Percentiles rank a stretch among this genome's conserved stretches.
Conservation (phyloP, 257 asterid species). For the Linaria vulgaris region DNA sequence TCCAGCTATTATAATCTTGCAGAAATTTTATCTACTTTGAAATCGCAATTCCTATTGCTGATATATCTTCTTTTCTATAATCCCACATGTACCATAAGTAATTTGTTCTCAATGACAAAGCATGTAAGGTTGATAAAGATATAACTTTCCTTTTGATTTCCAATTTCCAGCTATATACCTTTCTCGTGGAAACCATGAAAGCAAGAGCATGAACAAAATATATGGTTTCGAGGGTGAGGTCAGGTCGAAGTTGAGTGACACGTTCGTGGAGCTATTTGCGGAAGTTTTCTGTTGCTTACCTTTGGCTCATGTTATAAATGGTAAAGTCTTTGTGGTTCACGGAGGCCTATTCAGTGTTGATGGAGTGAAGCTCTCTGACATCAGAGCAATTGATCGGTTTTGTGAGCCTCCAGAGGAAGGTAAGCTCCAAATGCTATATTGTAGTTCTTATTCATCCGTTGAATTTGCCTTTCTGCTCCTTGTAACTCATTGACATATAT, state of each 20-base stretch:
- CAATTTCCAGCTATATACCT: constrained; percentile 81
- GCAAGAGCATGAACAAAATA: constrained; percentile 98
- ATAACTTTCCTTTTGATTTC: neutral
- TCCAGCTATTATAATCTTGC: neutral
- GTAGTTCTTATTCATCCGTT: constrained; percentile 12
- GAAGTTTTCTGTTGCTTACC: constrained; percentile 98
- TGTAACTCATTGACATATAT: constrained; percentile 1
- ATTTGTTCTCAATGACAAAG: constrained; percentile 6
- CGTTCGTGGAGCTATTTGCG: constrained; percentile 90
- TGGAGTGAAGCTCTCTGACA: constrained; percentile 94
- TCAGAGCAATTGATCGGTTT: constrained; percentile 83
- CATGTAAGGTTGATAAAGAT: constrained; percentile 28
- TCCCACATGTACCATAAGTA: neutral
- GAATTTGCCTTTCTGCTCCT: constrained; percentile 9
- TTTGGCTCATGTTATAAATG: constrained; percentile 85
- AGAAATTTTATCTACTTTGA: too few relatives aligned
- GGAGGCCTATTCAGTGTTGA: constrained; percentile 99
- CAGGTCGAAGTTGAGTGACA: constrained; percentile 82
- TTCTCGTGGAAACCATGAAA: constrained; percentile 96
- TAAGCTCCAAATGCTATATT: constrained; percentile 35
- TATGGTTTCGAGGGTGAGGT: constrained; percentile 99
- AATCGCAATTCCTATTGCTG: too few relatives aligned
- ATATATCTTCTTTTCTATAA: too few relatives aligned
- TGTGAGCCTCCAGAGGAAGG: constrained; percentile 99
- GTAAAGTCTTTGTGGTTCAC: constrained; percentile 85